phyloP scores from a whole-genome alignment of 371 early-diverging fungal genomes.

The Chytridium lagenaria region DNA sequence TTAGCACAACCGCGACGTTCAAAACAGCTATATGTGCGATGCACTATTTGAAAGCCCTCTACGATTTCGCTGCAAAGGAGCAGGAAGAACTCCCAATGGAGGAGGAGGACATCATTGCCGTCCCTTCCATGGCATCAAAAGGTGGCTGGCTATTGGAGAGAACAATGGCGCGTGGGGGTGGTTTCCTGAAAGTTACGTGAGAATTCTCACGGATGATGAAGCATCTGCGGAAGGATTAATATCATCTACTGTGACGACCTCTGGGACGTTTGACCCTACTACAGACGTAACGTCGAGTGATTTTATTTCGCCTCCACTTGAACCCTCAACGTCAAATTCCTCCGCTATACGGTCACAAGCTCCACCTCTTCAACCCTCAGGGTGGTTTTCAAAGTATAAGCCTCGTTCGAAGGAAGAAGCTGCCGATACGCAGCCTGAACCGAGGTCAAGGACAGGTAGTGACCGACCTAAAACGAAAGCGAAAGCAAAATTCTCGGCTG shows the following conservation, averaged over 20 bases:
- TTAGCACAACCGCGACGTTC: neutral
- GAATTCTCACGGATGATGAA: constrained; percentile 45
- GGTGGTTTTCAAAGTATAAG: constrained; percentile 19
- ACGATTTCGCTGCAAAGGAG: constrained; percentile 50
- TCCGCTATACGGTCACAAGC: neutral
- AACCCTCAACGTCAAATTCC: neutral
- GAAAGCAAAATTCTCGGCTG: constrained; percentile 14
- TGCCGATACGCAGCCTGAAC: neutral
- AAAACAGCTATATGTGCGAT: neutral
- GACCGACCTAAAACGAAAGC: neutral
- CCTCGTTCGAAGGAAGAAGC: neutral
- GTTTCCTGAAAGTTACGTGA: constrained; percentile 50
- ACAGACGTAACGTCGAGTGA: neutral
- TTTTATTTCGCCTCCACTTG: neutral
- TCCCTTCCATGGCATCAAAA: constrained; percentile 20
- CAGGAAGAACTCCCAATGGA: constrained; percentile 49
- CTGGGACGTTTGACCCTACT: neutral
- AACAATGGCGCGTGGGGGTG: constrained; percentile 50
- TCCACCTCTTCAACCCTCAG: neutral
- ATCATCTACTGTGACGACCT: neutral
- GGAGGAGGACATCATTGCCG: constrained; percentile 49
- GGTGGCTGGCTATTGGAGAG: constrained; percentile 48
- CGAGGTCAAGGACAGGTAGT: neutral
- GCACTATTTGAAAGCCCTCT: constrained; percentile 45
- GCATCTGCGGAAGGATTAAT: neutral